These are phyloP conservation scores for Akebia trifoliata DNA, from an alignment of 164 flowering plant species.

Conservation along the genomic window DNA sequence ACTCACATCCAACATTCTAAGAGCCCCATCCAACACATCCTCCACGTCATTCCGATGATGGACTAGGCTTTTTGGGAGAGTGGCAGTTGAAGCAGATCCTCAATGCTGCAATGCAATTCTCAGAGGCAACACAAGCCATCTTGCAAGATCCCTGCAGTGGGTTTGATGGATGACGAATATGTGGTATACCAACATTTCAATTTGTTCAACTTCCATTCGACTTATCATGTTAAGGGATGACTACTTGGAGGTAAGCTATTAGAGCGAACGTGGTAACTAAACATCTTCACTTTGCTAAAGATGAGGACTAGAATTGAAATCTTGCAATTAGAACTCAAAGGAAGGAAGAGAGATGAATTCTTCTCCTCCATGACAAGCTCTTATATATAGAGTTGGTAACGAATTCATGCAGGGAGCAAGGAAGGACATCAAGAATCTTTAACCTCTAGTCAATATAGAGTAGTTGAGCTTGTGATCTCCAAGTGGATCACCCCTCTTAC, in stretches of 20 bases:
- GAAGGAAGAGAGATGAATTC: not conserved
- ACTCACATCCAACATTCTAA: constrained; percentile 1
- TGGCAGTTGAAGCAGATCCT: constrained; percentile 15
- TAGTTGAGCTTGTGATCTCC: too few relatives aligned
- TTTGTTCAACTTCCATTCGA: constrained; percentile 5
- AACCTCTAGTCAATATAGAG: too few relatives aligned
- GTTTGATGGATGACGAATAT: not conserved
- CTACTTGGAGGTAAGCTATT: constrained; percentile 20
- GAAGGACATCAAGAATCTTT: too few relatives aligned
- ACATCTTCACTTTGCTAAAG: not conserved
- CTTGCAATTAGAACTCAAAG: not conserved
- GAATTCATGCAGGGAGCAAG: too few relatives aligned
- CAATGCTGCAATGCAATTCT: constrained; percentile 6
- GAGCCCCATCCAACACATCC: constrained; percentile 12
- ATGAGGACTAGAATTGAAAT: too few relatives aligned
- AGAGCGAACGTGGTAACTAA: constrained; percentile 19
- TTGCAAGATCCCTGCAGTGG: not conserved
- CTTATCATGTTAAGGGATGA: constrained; percentile 13
- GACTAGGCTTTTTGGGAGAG: constrained; percentile 8
- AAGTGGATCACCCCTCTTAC: too few relatives aligned
- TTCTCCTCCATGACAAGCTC: too few relatives aligned
- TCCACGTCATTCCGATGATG: not conserved
- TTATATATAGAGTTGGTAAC: too few relatives aligned
- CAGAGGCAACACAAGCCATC: not conserved
- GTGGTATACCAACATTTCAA: not conserved